Conservation (phyloP, 805 yeast genomes). For the Metschnikowia continentalis region DNA sequence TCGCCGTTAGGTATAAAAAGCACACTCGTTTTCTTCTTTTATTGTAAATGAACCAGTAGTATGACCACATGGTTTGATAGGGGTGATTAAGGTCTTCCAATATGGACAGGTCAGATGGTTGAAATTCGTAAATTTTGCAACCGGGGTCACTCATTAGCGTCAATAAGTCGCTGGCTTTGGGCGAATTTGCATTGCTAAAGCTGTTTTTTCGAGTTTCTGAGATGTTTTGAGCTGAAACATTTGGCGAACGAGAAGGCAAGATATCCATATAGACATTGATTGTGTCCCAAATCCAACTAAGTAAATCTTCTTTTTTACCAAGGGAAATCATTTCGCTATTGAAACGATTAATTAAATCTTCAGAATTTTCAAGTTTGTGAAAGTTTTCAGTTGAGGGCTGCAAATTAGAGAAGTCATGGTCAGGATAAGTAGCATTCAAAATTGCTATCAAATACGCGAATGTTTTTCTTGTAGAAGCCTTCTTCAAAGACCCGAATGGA, state of each 20-base stretch:
- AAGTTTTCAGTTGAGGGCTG: slow-evolving; percentile 69
- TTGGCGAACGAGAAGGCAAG: slow-evolving; percentile 28
- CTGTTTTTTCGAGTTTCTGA: slow-evolving; percentile 27
- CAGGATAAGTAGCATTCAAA: slow-evolving; percentile 89
- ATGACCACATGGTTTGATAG: slow-evolving; percentile 58
- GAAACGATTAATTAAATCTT: slow-evolving; percentile 58
- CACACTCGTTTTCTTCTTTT: slow-evolving; percentile 90
- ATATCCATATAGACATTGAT: slow-evolving; percentile 79
- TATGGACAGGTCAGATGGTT: slow-evolving; percentile 57
- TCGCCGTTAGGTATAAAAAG: slow-evolving; percentile 64
- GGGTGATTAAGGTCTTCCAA: slow-evolving; percentile 52
- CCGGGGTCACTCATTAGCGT: slow-evolving; percentile 23
- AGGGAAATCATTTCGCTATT: slow-evolving; percentile 65
- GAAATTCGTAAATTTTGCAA: slow-evolving; percentile 62
- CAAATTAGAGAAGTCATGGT: slow-evolving; percentile 85
- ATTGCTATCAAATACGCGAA: slow-evolving; percentile 90
- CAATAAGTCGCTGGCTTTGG: slow-evolving; percentile 7
- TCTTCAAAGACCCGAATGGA: slow-evolving; percentile 91
- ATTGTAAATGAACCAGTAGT: slow-evolving; percentile 89
- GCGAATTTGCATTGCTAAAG: slow-evolving; percentile 15
- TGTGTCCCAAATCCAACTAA: slow-evolving; percentile 82
- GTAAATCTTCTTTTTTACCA: slow-evolving; percentile 38
- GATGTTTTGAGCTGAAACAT: slow-evolving; percentile 20
- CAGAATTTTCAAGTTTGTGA: slow-evolving; percentile 32
- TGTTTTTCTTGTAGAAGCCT: slow-evolving; percentile 79